Base-by-base conservation (phyloP, 768 basidiomycete species). In the Crucibulum laeve region DNA sequence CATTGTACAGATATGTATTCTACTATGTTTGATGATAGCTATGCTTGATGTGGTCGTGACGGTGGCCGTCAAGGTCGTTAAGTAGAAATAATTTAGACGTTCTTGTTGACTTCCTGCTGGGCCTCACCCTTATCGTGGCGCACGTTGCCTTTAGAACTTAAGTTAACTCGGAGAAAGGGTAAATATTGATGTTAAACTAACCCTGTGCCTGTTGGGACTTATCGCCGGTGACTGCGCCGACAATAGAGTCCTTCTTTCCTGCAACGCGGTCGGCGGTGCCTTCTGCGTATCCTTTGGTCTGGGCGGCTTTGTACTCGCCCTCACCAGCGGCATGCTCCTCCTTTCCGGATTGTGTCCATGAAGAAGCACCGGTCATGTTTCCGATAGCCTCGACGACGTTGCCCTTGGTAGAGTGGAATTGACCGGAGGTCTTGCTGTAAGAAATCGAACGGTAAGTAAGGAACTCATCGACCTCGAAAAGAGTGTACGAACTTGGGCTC, bases 31-130 rank as follows among this genome's bases (percentile, higher is more conserved):
- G n/a, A n/a, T n/a, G n/a, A n/a, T n/a, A n/a, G n/a, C n/a, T n/a
- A n/a, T n/a, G n/a, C n/a, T n/a, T n/a, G n/a, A n/a, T n/a, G n/a
- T n/a, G n/a, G n/a, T n/a, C n/a, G n/a, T n/a, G n/a, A n/a, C n/a
- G n/a, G n/a, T n/a, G n/a, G n/a, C n/a, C n/a, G n/a, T n/a, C n/a
- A n/a, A n/a, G n/a, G n/a, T n/a, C n/a, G n/a, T n/a, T n/a, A n/a
- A n/a, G n/a, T n/a, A n/a, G n/a, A n/a, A n/a, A n/a, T n/a, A n/a
- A n/a, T n/a, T n/a, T n/a, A n/a, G n/a, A n/a, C n/a, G n/a, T n/a
- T n/a, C 52, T 74, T 69, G 56, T 82, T 84, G 22, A 71, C 13
- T 3, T 77, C 63, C 56, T 82, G 78, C 50, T 82, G 72, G 1
- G 67, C 53, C 38, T 69, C n/a, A n/a, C n/a, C n/a, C n/a, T n/a